Conservation (phyloP, 163 green algal genomes). For the Scenedesmus sp. region DNA sequence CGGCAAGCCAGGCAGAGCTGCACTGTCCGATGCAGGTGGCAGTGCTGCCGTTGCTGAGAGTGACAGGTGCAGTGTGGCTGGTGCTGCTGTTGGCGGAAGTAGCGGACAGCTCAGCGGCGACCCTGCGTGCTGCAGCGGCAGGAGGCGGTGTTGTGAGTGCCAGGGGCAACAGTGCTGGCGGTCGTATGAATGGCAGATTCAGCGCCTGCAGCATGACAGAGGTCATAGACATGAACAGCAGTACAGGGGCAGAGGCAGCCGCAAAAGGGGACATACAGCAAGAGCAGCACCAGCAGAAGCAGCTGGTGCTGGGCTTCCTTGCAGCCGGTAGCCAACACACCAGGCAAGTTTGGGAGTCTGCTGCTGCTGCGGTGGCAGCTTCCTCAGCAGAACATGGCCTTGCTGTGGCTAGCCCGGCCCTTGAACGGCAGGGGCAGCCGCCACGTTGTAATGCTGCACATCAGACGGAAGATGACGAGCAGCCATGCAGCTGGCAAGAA, state of each 20-base stretch:
- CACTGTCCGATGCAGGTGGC: background rate
- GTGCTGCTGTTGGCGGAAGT: background rate
- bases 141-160: background rate
- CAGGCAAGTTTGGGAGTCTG: background rate
- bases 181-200: background rate
- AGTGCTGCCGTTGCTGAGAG: background rate
- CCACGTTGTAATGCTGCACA: background rate
- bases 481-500: background rate
- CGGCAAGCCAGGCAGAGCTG: background rate
- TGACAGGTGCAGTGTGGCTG: background rate
- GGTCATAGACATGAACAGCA: background rate
- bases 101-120: background rate
- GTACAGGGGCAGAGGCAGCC: background rate
- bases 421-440: background rate
- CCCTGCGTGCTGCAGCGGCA: background rate
- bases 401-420: background rate
- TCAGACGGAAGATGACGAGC: background rate
- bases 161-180: background rate
- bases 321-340: background rate
- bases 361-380: background rate
- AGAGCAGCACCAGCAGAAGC: constrained; percentile 11
- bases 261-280: background rate
- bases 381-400: background rate
- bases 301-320: background rate
- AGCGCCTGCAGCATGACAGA: background rate